phyloP scores from a whole-genome alignment of 2,329 filamentous ascomycete species.

The Blumeriella jaapii region DNA sequence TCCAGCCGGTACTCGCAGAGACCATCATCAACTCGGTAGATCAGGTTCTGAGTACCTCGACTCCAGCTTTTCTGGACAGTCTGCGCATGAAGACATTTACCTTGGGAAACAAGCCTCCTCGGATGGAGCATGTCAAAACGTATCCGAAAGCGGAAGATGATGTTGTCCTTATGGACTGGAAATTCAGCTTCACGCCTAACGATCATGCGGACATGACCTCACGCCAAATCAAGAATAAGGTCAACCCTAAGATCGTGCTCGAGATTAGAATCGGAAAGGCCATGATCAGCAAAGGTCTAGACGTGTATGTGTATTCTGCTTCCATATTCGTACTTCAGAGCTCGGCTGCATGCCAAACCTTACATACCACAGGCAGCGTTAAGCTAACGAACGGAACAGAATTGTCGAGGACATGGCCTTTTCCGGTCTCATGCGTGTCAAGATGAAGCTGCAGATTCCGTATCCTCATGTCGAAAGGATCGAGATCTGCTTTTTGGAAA shows the following conservation, averaged over 20 bases:
- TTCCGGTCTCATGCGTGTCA: constrained; percentile 88
- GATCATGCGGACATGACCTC: constrained; percentile 86
- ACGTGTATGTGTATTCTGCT: too few species aligned
- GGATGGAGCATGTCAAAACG: constrained; percentile 95
- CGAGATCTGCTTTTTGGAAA: constrained; percentile 88
- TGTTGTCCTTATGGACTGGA: constrained; percentile 98
- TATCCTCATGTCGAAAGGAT: constrained; percentile 93
- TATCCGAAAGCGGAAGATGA: constrained; percentile 95
- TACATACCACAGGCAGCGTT: too few species aligned
- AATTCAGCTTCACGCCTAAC: constrained; percentile 97
- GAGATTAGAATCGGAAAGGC: constrained; percentile 93
- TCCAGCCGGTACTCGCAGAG: constrained; percentile 83
- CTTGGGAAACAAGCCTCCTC: constrained; percentile 85
- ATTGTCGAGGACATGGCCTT: constrained; percentile 98
- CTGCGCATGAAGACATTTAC: constrained; percentile 89
- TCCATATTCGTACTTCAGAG: too few species aligned
- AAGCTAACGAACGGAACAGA: too few species aligned
- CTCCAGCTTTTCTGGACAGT: constrained; percentile 85
- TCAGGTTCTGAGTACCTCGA: constrained; percentile 86
- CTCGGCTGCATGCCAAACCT: too few species aligned
- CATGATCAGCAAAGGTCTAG: constrained; percentile 91
- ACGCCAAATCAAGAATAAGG: constrained; percentile 83
- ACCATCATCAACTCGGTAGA: constrained; percentile 91
- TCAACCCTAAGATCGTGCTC: constrained; percentile 92
- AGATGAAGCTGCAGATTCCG: constrained; percentile 91